Conservation (phyloP, 2,329 filamentous ascomycete species). For the Tolypocladium tundrense region DNA sequence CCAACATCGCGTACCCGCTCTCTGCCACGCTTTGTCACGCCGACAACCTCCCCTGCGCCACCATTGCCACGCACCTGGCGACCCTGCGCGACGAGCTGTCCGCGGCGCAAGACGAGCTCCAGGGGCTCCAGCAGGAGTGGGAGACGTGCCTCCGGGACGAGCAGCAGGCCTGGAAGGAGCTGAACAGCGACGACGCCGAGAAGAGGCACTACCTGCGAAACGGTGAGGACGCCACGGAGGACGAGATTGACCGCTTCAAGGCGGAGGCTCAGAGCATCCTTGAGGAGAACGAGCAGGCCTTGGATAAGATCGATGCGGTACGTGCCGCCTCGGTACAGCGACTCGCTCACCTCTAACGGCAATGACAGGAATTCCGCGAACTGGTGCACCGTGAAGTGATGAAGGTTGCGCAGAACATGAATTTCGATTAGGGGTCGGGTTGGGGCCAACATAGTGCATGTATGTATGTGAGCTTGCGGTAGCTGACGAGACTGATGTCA, state of each 20-base stretch:
- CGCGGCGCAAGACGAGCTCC: slow-evolving; percentile 13
- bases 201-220: background rate
- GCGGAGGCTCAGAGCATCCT: background rate
- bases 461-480: background rate
- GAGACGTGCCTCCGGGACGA: slow-evolving; percentile 12
- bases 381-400: slow-evolving; percentile 14
- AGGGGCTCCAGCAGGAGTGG: slow-evolving; percentile 13
- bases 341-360: background rate
- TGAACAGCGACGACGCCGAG: slow-evolving; percentile 1
- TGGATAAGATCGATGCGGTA: slow-evolving; percentile 2
- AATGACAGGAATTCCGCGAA: slow-evolving; percentile 17
- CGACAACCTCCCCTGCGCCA: slow-evolving; percentile 11
- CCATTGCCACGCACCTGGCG: slow-evolving; percentile 14
- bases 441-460: background rate
- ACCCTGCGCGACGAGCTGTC: slow-evolving; percentile 11
- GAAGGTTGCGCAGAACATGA: slow-evolving; percentile 13
- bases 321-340: background rate
- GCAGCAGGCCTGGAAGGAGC: slow-evolving; percentile 8
- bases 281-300: background rate
- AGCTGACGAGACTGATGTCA: background rate
- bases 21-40: slow-evolving; percentile 20
- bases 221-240: background rate
- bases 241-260: background rate
- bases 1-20: slow-evolving; percentile 20
- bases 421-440: background rate